Conservation (phyloP, 148 eudicot species). For the Rheum nobile region DNA sequence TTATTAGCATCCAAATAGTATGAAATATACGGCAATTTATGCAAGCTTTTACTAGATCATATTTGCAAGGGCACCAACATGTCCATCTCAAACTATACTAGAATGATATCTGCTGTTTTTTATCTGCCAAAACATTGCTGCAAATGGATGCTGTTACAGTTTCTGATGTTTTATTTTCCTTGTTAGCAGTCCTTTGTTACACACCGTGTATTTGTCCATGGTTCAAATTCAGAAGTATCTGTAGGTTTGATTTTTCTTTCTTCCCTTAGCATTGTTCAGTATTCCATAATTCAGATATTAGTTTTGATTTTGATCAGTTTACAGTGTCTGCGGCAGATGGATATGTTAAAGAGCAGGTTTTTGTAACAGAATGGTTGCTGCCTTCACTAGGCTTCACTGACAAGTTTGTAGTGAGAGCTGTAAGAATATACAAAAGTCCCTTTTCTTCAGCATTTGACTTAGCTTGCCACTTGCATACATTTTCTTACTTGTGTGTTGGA, state of each 20-base stretch:
- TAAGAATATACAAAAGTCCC: constrained; percentile 9
- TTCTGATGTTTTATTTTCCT: constrained; percentile 1
- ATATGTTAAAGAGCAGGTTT: constrained; percentile 23
- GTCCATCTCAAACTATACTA: too few species aligned
- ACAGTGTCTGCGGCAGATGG: constrained; percentile 26
- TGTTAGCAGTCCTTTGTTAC: constrained; percentile 66
- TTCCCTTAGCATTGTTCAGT: not conserved
- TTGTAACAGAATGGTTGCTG: constrained; percentile 58
- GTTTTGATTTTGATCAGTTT: not conserved
- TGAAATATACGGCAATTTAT: not conserved
- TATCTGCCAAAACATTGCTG: too few species aligned
- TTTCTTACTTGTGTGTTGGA: not conserved
- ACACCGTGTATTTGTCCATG: constrained; percentile 53
- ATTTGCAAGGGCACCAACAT: too few species aligned
- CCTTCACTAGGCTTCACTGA: constrained; percentile 74
- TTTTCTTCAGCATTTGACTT: not conserved
- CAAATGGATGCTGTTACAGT: too few species aligned
- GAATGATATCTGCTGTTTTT: too few species aligned
- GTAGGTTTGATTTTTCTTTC: not conserved
- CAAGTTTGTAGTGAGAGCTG: constrained; percentile 51
- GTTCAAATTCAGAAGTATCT: constrained; percentile 32
- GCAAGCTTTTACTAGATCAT: not conserved
- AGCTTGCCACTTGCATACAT: too few species aligned
- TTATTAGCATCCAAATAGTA: not conserved
- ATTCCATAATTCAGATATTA: not conserved